Conservation (phyloP, 2,329 filamentous ascomycete genomes). For the Monilinia fructicola region DNA sequence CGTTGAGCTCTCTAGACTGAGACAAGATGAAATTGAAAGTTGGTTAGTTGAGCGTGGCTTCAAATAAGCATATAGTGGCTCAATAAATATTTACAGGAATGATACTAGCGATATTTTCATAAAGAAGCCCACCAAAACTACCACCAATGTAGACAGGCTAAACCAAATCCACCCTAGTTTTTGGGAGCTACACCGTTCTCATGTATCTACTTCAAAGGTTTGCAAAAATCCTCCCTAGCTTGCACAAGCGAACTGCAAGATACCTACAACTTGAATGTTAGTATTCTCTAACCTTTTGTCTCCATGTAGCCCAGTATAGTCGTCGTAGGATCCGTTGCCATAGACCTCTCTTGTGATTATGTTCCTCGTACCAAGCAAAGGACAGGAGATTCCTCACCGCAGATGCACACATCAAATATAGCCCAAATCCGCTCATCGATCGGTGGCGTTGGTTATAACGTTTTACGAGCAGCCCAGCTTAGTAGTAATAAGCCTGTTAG, state of each 20-base stretch:
- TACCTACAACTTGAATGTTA: neutral
- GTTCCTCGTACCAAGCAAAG: conserved; percentile 31
- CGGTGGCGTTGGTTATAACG: conserved; percentile 90
- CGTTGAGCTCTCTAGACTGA: conserved; percentile 46
- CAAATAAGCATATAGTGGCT: neutral
- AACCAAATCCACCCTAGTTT: neutral
- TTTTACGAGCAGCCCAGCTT: conserved; percentile 78
- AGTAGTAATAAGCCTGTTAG: conserved; percentile 66
- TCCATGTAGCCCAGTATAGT: conserved; percentile 56
- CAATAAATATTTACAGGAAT: conserved; percentile 10
- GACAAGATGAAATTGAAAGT: neutral
- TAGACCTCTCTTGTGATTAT: conserved; percentile 86
- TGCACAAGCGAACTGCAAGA: neutral
- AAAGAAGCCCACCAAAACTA: neutral
- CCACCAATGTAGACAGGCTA: neutral
- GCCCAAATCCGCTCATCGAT: conserved; percentile 77
- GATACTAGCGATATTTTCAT: neutral
- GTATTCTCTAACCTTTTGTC: neutral
- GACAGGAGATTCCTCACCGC: conserved; percentile 41
- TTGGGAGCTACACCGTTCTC: neutral
- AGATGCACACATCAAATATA: conserved; percentile 79
- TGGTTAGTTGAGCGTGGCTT: conserved; percentile 4
- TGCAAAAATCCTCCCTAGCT: neutral
- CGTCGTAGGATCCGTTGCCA: conserved; percentile 84
- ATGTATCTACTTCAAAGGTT: conserved; percentile 6